phyloP scores from a whole-genome alignment of 495 filamentous ascomycete species.

The Neurospora pannonica region DNA sequence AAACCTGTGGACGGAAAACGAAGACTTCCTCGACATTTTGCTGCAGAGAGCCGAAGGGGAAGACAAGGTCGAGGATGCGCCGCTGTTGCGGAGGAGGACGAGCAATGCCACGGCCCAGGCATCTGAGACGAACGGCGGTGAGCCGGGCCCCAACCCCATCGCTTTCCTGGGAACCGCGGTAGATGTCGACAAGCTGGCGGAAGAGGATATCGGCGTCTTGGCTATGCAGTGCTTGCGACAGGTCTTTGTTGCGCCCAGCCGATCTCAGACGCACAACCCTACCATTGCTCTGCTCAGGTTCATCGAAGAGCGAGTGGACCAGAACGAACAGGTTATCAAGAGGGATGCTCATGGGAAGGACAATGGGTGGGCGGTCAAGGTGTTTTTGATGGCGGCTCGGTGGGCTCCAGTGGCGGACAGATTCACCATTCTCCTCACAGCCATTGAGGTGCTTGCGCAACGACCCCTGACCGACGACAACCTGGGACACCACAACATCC shows the following conservation, averaged over 20 bases:
- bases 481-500: slow-evolving; percentile 57
- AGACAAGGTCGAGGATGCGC: slow-evolving; percentile 57
- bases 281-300: slow-evolving; percentile 63
- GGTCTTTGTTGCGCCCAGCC: slow-evolving; percentile 67
- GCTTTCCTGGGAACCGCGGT: slow-evolving; percentile 64
- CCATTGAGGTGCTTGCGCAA: slow-evolving; percentile 62
- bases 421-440: slow-evolving; percentile 71
- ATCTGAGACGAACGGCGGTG: slow-evolving; percentile 44
- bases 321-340: slow-evolving; percentile 35
- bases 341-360: slow-evolving; percentile 24
- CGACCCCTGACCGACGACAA: slow-evolving; percentile 56
- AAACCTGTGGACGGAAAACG: slow-evolving; percentile 71
- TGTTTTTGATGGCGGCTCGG: slow-evolving; percentile 64
- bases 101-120: slow-evolving; percentile 68
- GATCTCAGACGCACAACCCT: slow-evolving; percentile 65
- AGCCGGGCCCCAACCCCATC: slow-evolving; percentile 49
- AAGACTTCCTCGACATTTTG: slow-evolving; percentile 54
- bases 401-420: slow-evolving; percentile 91
- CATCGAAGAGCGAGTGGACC: slow-evolving; percentile 48
- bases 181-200: slow-evolving; percentile 75
- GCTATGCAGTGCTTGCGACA: slow-evolving; percentile 74
- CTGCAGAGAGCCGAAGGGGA: slow-evolving; percentile 49
- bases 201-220: slow-evolving; percentile 74
- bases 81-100: slow-evolving; percentile 50
- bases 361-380: slow-evolving; percentile 65